A percentile compares a stretch with the other conserved stretches of the same genome.
phyloP scores from a whole-genome alignment of 495 filamentous ascomycete genomes.

The Podospora comata region DNA sequence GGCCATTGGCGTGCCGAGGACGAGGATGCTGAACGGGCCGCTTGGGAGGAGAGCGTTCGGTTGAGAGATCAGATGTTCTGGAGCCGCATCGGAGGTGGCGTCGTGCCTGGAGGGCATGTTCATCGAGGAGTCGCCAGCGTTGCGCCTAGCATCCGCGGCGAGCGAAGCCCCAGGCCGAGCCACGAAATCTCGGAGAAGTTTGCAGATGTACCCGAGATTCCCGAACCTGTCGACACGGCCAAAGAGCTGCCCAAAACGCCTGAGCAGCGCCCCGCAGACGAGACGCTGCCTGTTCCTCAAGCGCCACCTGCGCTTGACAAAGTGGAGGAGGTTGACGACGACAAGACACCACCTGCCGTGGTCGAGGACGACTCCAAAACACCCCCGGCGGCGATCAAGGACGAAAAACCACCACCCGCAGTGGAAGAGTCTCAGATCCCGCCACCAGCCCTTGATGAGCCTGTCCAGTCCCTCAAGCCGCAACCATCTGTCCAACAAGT shows the following conservation, averaged over 20 bases:
- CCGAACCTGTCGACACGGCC: background rate
- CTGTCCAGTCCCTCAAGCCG: background rate
- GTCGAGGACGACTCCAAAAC: background rate
- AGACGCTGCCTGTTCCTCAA: background rate
- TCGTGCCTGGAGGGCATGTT: slow-evolving; percentile 56
- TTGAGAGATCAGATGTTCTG: slow-evolving; percentile 95
- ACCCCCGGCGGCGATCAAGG: background rate
- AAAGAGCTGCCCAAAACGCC: slow-evolving; percentile 10
- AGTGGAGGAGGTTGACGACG: background rate
- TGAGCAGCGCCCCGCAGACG: background rate
- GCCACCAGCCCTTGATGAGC: background rate
- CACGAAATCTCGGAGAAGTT: slow-evolving; percentile 19
- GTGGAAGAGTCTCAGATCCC: background rate
- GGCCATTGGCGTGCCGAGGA: slow-evolving; percentile 81
- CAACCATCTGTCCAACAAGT: background rate
- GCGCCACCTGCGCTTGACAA: background rate
- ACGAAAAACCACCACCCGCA: background rate
- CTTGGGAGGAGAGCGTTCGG: slow-evolving; percentile 90
- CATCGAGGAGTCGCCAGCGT: slow-evolving; percentile 22
- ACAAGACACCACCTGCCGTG: background rate
- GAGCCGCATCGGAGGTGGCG: slow-evolving; percentile 83
- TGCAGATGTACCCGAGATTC: background rate
- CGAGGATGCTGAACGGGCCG: slow-evolving; percentile 70
- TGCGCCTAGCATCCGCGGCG: slow-evolving; percentile 27
- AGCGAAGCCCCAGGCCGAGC: slow-evolving; percentile 31